Evolutionary conservation across 805 yeast genomes (phyloP), one percentile per base, ranked within the genome.

Genomic region (Kuraishia piskuri): DNA sequence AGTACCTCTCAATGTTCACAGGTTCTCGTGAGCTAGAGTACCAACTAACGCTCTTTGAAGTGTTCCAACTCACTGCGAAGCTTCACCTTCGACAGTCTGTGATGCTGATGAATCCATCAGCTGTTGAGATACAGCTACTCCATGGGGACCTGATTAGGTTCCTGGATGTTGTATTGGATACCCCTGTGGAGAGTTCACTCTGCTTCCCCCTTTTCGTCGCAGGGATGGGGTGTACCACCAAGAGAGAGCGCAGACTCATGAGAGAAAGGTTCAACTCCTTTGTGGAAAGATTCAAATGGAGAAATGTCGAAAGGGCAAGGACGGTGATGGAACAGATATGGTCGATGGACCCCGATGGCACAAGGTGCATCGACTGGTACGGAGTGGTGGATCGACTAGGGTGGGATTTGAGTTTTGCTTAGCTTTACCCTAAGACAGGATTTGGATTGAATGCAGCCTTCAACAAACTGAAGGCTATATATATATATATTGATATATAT

Each of bases 381-480:
- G 78, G 74, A 36, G 75, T 86, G 48, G 81, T 88, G 45, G 79
- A 80, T 55, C 75, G 75, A 12, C 68, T 85, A 50, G 88, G 87
- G 2, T 87, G 94, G 92, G 88, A 87, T 62, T 70, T 88, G 49
- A 84, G 86, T 65, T 88, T 87, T 72, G 94, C 91, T 14, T 81
- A 63, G 53, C 19, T 31, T n/a, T 12, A 31, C 14, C 7, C 40
- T 14, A 3, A 12, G 40, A 31, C 31, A 25, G 31, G 31, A 25
- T n/a, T n/a, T n/a, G 17, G 17, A 12, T 31, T 31, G 17, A 31
- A 31, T 31, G 4, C 40, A 31, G 17, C 17, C 40, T 31, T 31
- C 20, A 26, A 9, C 20, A 9, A 17, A 8, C n/a, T 2, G 12
- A 26, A 26, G 26, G 10, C 14, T 14, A 21, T 14, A 21, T 25